A percentile compares a stretch with the other conserved stretches of the same genome.
These are phyloP conservation scores for Blastobotrys americana DNA, from an alignment of 805 yeast genomes.

Conservation along the genomic window DNA sequence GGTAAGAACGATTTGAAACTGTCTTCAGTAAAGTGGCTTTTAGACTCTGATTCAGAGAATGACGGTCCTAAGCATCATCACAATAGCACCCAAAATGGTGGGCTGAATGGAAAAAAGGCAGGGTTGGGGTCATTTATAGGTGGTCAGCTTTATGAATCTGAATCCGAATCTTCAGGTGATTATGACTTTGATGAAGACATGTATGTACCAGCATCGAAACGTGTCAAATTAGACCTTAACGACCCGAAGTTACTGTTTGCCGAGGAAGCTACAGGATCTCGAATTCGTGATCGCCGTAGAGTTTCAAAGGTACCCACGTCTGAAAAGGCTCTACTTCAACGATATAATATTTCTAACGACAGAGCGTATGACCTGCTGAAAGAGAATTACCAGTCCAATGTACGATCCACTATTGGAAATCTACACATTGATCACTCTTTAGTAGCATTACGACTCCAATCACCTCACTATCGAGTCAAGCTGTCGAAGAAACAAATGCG, in stretches of 20 bases:
- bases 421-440: slow-evolving; percentile 83
- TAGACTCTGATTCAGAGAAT: too few relatives aligned
- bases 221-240: slow-evolving; percentile 63
- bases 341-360: slow-evolving; percentile 85
- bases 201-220: slow-evolving; percentile 20
- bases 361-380: slow-evolving; percentile 73
- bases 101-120: background rate
- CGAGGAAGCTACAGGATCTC: slow-evolving; percentile 30
- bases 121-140: slow-evolving; percentile 2
- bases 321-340: slow-evolving; percentile 47
- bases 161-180: slow-evolving; percentile 50
- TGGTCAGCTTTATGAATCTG: slow-evolving; percentile 21
- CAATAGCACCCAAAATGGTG: background rate
- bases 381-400: slow-evolving; percentile 82
- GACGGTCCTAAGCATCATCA: slow-evolving; percentile 3
- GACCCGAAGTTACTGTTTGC: slow-evolving; percentile 74
- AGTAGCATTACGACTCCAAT: slow-evolving; percentile 80
- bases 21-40: slow-evolving; percentile 76
- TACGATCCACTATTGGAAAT: slow-evolving; percentile 87
- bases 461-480: slow-evolving; percentile 82
- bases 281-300: slow-evolving; percentile 2
- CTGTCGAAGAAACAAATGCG: slow-evolving; percentile 62
- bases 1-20: slow-evolving; percentile 35
- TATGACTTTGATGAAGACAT: slow-evolving; percentile 17
- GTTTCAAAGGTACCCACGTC: slow-evolving; percentile 39